Base-by-base conservation (phyloP, 2,329 filamentous ascomycete species). In the Fusarium marasasianum region DNA sequence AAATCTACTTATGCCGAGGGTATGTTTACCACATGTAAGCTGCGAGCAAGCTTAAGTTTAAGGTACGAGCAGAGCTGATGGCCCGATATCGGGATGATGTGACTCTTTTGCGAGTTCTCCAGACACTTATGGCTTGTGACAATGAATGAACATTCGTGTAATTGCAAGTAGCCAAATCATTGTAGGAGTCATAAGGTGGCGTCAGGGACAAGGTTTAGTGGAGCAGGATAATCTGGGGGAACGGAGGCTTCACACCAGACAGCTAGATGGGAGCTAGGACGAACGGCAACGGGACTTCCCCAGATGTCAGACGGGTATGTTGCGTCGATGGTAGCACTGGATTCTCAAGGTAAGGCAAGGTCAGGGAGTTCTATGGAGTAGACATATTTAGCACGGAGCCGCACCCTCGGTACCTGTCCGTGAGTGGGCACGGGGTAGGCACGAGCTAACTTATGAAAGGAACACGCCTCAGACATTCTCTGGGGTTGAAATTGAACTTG, bases 371-470 rank as follows among this genome's bases (percentile, higher is more conserved):
- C n/a, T 38, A 66, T 54, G 66, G 67, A 54, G 57, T 63, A 51
- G 72, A 66, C 45, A 57, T 60, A 57, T 47, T 61, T 71, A 63
- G 66, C 59, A 69, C 62, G 75, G 75, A 77, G 71, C 73, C 75
- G 71, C 69, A 72, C 56, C 43, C 75, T 77, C 75, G 75, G 75
- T 68, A 61, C 69, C 68, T 75, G 75, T 73, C 75, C 75, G 75
- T 72, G 64, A 51, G 66, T 70, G 68, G 65, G 41, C 55, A 65
- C 40, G 66, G 61, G 67, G 61, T 60, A 57, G 58, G 29, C 54
- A 59, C 40, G 63, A 37, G 47, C 33, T 51, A 57, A 26, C 41
- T 64, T 37, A 17, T 40, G 31, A 35, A 45, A 22, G 35, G 40
- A 43, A 48, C 50, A 69, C 56, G 48, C 66, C 66, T 69, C 55